Conservation (phyloP, 1,284 basidiomycete species). For the Tylopilus orsonianus region DNA sequence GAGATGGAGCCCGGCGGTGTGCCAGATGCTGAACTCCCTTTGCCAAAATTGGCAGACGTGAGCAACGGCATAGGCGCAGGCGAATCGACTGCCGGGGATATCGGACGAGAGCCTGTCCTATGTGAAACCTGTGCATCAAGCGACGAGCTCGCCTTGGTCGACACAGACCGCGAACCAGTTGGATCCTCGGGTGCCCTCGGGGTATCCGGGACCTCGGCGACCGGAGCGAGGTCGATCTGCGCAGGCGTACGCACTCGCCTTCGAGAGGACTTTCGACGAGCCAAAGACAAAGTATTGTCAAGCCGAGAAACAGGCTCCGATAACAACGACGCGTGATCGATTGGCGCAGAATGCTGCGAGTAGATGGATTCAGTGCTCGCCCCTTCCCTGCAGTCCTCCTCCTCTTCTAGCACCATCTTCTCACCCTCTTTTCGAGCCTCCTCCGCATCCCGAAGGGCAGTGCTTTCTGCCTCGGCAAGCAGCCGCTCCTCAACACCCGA, state of each 20-base stretch:
- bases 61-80: conserved; percentile 21
- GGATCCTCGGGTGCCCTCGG: neutral
- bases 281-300: neutral
- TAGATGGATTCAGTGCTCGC: conserved; percentile 18
- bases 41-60: conserved; percentile 31
- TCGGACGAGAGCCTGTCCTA: conserved; percentile 7
- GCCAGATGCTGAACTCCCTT: conserved; percentile 6
- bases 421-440: neutral
- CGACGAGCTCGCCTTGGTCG: conserved; percentile 8
- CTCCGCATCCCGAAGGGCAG: conserved; percentile 16
- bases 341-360: conserved; percentile 26
- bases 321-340: conserved; percentile 14
- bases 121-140: conserved; percentile 19
- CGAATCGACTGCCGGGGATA: conserved; percentile 7
- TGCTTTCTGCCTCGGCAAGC: conserved; percentile 19
- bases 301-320: conserved; percentile 2
- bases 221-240: conserved; percentile 14
- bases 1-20: conserved; percentile 16
- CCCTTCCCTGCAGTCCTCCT: conserved; percentile 1
- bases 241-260: conserved; percentile 3
- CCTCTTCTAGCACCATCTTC: neutral
- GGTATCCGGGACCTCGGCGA: conserved; percentile 23
- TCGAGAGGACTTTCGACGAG: conserved; percentile 15
- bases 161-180: conserved; percentile 2
- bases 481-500: conserved; percentile 12